Percentiles rank a stretch among this genome's conserved stretches.
phyloP scores from a whole-genome alignment of 768 basidiomycete genomes.

The Pholiota conissans region DNA sequence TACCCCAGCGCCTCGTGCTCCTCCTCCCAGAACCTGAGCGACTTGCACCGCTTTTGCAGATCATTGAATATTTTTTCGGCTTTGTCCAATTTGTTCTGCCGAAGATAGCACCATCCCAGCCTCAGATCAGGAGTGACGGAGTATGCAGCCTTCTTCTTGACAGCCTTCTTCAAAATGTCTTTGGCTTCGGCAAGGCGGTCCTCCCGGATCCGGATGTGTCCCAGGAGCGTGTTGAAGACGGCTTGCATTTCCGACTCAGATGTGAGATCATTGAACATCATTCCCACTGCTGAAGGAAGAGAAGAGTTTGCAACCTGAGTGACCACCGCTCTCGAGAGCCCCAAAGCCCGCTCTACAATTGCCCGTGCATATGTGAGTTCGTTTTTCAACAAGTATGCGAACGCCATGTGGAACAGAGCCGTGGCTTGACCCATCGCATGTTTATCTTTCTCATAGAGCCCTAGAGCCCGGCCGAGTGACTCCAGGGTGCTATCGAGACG shows the following conservation, averaged over 20 bases:
- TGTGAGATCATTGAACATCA: constrained; percentile 1
- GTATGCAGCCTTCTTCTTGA: not conserved
- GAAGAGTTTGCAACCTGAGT: not conserved
- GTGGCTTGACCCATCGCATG: constrained; percentile 1
- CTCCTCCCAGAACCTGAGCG: not conserved
- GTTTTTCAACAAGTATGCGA: constrained; percentile 1
- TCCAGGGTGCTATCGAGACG: not conserved
- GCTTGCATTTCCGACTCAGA: constrained; percentile 1
- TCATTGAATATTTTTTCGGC: not conserved
- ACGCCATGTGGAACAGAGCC: constrained; percentile 2
- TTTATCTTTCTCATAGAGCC: not conserved
- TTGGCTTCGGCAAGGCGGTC: constrained; percentile 1
- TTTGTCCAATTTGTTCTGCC: not conserved
- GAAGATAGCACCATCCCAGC: constrained; percentile 1
- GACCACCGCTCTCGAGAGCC: not conserved
- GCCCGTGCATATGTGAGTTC: not conserved
- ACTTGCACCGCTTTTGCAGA: not conserved
- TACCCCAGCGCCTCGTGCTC: not conserved
- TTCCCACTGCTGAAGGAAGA: not conserved
- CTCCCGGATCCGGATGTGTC: constrained; percentile 2
- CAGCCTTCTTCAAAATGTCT: not conserved
- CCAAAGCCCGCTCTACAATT: not conserved
- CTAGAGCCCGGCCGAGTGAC: not conserved
- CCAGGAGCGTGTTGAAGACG: not conserved
- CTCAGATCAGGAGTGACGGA: not conserved